A percentile compares a stretch with the other conserved stretches of the same genome.
Evolutionary conservation across 179 eudicot genomes (phyloP).

Genomic region (Spergularia azorica): DNA sequence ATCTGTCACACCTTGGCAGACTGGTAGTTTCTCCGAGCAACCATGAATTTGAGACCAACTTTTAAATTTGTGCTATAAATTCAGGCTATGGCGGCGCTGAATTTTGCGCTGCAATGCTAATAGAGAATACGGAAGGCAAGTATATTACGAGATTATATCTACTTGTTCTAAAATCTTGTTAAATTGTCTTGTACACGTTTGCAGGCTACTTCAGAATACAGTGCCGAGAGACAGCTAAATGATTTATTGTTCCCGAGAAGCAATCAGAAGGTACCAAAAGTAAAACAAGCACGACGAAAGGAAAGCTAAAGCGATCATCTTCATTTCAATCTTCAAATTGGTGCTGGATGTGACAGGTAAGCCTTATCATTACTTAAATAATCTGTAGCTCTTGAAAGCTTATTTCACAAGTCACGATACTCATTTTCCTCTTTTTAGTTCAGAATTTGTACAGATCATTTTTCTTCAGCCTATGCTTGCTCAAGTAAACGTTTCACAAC

Average conservation of each 20-base stretch:
- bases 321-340: slow-evolving; percentile 20
- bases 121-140: no score
- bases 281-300: slow-evolving; percentile 63
- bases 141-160: no score
- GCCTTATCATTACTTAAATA: not conserved
- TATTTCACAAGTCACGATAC: slow-evolving; percentile 3
- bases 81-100: no score
- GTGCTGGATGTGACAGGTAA: slow-evolving; percentile 31
- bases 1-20: not conserved
- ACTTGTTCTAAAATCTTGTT: no score
- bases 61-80: no score
- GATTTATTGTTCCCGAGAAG: slow-evolving; percentile 76
- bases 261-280: slow-evolving; percentile 57
- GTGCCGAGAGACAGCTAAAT: slow-evolving; percentile 92
- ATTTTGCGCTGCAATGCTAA: no score
- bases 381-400: slow-evolving; percentile 13
- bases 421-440: slow-evolving; percentile 18
- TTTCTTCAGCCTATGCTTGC: slow-evolving; percentile 24
- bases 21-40: no score
- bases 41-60: no score
- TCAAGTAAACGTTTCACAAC: slow-evolving; percentile 6
- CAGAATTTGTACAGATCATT: slow-evolving; percentile 31
- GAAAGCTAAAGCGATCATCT: slow-evolving; percentile 42
- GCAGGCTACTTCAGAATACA: slow-evolving; percentile 95
- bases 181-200: slow-evolving; percentile 14